These are phyloP conservation scores for Trichoderma guizhouense DNA, from an alignment of 2,329 filamentous ascomycete species.

Conservation along the genomic window DNA sequence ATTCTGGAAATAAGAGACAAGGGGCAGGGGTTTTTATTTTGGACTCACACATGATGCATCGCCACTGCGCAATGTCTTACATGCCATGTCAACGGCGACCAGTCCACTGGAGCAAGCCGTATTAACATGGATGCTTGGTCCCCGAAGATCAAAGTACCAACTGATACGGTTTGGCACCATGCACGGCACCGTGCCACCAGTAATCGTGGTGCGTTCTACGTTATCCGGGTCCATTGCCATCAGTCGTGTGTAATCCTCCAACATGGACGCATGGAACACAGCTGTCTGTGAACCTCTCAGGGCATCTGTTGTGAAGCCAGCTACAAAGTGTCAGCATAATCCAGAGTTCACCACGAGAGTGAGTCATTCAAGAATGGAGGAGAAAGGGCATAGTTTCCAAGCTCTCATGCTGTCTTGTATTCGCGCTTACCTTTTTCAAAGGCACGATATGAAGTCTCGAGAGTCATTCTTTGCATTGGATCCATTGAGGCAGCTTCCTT, in stretches of 20 bases:
- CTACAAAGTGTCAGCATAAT: no score
- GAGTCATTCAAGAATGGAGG: no score
- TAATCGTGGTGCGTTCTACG: constrained; percentile 33
- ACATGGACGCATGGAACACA: constrained; percentile 38
- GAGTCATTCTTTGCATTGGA: constrained; percentile 16
- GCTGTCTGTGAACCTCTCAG: no score
- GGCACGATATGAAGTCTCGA: constrained; percentile 17
- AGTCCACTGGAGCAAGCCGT: constrained; percentile 50
- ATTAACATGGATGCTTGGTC: constrained; percentile 47
- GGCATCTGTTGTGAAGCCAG: no score
- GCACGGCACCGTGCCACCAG: constrained; percentile 37
- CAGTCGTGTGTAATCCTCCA: constrained; percentile 37
- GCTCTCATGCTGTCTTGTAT: no score
- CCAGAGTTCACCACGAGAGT: no score
- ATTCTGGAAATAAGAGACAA: no score
- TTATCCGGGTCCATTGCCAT: constrained; percentile 32
- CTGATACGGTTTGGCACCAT: constrained; percentile 45
- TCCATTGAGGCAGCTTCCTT: constrained; percentile 19
- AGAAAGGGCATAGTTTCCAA: no score
- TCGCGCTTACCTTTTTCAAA: constrained; percentile 8
- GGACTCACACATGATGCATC: constrained; percentile 30
- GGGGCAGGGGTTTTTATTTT: no score
- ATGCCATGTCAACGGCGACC: constrained; percentile 39
- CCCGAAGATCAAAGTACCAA: constrained; percentile 45
- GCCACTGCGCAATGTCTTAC: constrained; percentile 35